Conservation (phyloP, 208 protist genomes). For the Angomonas desouzai region DNA sequence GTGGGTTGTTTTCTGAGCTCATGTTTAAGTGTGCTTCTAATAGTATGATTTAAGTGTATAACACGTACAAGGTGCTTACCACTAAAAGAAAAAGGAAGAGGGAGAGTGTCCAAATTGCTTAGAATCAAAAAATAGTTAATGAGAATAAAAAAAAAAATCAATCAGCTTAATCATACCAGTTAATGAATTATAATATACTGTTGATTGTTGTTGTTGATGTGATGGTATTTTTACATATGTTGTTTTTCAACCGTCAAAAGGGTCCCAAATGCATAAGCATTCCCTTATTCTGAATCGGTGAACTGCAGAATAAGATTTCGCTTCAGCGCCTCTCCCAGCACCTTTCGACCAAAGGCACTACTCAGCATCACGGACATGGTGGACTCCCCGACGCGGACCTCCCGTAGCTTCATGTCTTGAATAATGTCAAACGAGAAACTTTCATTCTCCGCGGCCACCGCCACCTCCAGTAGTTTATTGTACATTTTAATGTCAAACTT, state of each 20-base stretch:
- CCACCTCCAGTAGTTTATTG: slow-evolving; percentile 74
- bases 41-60: no score
- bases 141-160: no score
- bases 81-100: neutral
- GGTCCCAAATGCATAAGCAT: neutral
- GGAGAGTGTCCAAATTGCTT: neutral
- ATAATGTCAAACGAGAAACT: slow-evolving; percentile 74
- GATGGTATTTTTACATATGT: no score
- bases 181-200: no score
- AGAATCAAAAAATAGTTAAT: no score
- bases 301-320: slow-evolving; percentile 28
- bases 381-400: slow-evolving; percentile 41
- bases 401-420: slow-evolving; percentile 69
- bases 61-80: no score
- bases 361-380: slow-evolving; percentile 77
- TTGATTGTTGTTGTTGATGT: no score
- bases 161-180: no score
- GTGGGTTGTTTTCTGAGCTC: neutral
- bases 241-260: no score
- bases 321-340: slow-evolving; percentile 36
- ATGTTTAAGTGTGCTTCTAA: no score
- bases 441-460: slow-evolving; percentile 36
- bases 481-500: slow-evolving; percentile 52
- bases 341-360: slow-evolving; percentile 37
- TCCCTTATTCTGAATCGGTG: neutral